Percentiles rank a stretch among this genome's conserved stretches.
Conservation (phyloP, 495 filamentous ascomycete species). For the Xylaria telfairii region DNA sequence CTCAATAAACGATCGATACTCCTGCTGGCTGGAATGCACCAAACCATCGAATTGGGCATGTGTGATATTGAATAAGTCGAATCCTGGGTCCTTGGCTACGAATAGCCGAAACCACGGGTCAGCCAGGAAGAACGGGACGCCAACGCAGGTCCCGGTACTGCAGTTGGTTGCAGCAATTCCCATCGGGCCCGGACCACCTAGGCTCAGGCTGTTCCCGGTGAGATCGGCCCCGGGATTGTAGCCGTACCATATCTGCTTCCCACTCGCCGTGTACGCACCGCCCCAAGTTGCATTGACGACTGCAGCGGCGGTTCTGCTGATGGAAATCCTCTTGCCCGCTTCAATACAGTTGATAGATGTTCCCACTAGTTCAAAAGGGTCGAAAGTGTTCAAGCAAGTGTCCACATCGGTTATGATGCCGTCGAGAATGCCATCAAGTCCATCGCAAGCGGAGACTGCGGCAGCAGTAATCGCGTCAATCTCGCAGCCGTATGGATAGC, state of each 20-base stretch:
- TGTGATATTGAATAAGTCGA: too few species aligned
- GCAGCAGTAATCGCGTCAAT: slow-evolving; percentile 39
- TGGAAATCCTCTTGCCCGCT: slow-evolving; percentile 6
- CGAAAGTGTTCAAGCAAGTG: slow-evolving; percentile 29
- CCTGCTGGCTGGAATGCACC: slow-evolving; percentile 34
- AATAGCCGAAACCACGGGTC: too few species aligned
- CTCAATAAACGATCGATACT: slow-evolving; percentile 42
- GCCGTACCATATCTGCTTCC: slow-evolving; percentile 36
- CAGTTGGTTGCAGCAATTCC: too few species aligned
- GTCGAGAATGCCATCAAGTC: slow-evolving; percentile 46
- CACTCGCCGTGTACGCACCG: slow-evolving; percentile 25
- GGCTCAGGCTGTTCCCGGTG: slow-evolving; percentile 18
- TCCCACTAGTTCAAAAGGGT: slow-evolving; percentile 39
- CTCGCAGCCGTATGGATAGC: slow-evolving; percentile 40
- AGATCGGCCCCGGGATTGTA: slow-evolving; percentile 29
- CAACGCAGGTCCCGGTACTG: too few species aligned
- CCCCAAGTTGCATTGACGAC: slow-evolving; percentile 40
- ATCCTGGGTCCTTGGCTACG: too few species aligned
- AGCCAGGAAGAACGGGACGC: too few species aligned
- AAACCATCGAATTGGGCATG: slow-evolving; percentile 37
- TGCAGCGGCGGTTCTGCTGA: slow-evolving; percentile 32
- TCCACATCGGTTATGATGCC: slow-evolving; percentile 39
- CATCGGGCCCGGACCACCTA: too few species aligned
- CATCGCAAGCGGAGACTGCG: slow-evolving; percentile 46
- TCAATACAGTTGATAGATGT: slow-evolving; percentile 27